These are phyloP conservation scores for Leishmania tarentolae DNA, from an alignment of 208 protist species.

Conservation along the genomic window DNA sequence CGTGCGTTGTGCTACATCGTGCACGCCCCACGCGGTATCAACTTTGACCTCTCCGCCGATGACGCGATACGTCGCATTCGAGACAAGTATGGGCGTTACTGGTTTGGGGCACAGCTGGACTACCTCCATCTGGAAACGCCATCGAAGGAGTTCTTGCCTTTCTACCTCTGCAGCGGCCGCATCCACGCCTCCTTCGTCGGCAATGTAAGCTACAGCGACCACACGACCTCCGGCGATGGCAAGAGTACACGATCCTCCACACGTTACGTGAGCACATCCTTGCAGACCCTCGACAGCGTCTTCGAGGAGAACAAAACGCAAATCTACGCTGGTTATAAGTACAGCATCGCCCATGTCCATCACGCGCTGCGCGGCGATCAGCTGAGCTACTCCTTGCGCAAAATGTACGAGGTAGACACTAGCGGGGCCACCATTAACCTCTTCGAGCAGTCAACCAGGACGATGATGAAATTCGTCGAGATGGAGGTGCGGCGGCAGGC, in stretches of 20 bases:
- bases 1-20: constrained; percentile 35
- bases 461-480: constrained; percentile 61
- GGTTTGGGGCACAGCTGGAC: constrained; percentile 69
- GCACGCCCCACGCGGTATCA: constrained; percentile 72
- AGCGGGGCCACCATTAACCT: constrained; percentile 74
- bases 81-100: constrained; percentile 64
- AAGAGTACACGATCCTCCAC: constrained; percentile 32
- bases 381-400: constrained; percentile 51
- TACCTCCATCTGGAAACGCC: constrained; percentile 58
- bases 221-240: constrained; percentile 20
- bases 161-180: constrained; percentile 79
- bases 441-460: constrained; percentile 87
- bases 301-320: constrained; percentile 83
- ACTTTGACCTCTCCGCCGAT: constrained; percentile 56
- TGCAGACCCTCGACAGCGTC: constrained; percentile 56
- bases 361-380: constrained; percentile 57
- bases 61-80: constrained; percentile 50
- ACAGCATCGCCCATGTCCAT: constrained; percentile 85
- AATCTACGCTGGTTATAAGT: constrained; percentile 91
- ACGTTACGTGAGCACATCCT: constrained; percentile 40
- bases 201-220: constrained; percentile 50
- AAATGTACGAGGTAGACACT: constrained; percentile 69
- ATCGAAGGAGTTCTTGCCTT: constrained; percentile 85
- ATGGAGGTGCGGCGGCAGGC: constrained; percentile 61
- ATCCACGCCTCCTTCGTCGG: constrained; percentile 63